A percentile compares a stretch with the other conserved stretches of the same genome.
Evolutionary conservation across 306 rosid species (phyloP).

Genomic region (Ormosia semicastrata): DNA sequence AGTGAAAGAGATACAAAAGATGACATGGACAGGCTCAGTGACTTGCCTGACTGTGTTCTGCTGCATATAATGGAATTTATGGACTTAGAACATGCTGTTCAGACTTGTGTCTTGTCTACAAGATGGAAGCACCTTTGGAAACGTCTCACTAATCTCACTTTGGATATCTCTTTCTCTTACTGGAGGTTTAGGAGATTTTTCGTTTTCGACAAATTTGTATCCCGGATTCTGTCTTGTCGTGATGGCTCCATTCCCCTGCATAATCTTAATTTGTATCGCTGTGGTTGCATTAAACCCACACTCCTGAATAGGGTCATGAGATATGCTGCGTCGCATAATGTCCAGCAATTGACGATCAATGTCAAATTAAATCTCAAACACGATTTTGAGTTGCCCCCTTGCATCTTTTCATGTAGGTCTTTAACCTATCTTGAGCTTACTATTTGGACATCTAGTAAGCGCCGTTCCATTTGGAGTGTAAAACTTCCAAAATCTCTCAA

Average conservation of each 20-base stretch:
- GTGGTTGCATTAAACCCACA: rapidly evolving
- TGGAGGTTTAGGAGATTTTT: rapidly evolving
- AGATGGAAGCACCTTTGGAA: background rate
- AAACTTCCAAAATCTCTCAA: background rate
- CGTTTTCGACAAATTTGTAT: background rate
- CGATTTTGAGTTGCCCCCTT: background rate
- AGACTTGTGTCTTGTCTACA: background rate
- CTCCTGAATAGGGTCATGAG: background rate
- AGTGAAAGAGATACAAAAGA: background rate
- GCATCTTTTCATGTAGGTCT: background rate
- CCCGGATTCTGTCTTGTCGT: background rate
- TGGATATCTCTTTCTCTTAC: background rate
- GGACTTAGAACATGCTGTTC: too few species aligned
- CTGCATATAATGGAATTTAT: too few species aligned
- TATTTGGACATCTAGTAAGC: too few species aligned
- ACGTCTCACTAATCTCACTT: background rate
- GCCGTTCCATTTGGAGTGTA: too few species aligned
- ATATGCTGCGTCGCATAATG: background rate
- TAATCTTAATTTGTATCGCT: background rate
- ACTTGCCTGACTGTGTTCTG: too few species aligned
- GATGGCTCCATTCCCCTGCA: background rate
- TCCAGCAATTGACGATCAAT: background rate
- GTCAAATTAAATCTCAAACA: background rate
- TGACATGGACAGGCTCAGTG: too few species aligned
- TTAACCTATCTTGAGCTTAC: background rate